Base-by-base conservation (phyloP, 495 filamentous ascomycete genomes). In the Tuber umbilicatum region DNA sequence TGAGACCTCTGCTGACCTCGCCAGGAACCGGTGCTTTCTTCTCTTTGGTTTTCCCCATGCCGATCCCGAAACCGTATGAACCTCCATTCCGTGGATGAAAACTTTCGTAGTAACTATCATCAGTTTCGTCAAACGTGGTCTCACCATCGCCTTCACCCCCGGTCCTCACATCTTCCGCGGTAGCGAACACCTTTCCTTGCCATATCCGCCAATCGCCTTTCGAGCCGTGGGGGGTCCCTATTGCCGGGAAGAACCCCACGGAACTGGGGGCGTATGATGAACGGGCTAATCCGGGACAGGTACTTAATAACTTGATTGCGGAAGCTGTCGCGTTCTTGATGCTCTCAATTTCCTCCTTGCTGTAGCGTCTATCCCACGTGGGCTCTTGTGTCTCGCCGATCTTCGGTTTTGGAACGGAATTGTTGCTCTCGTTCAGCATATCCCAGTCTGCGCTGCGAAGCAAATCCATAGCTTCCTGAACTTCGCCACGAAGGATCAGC, bases 191-290 rank as follows among this genome's bases (percentile, higher is more conserved):
- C 27, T 75, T 68, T 37, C 81, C 82, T 40, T 83, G 82, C 74
- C 79, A 83, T 64, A 83, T 79, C 17, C 82, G 75, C 82, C 82
- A 83, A 38, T 80, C 75, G 0, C 71, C 75, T 1, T 72, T 70
- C 23, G 68, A 76, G 2, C 80, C 81, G 42, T 82, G 78, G 23
- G 39, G 10, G n/a, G 40, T 69, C 35, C 72, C 73, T 1, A 69
- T 42, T 16, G 12, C 41, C 0, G 72, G 71, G 6, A 75, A 74
- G 69, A 81, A 76, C 35, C 76, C 70, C n/a, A 70, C 45, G 39
- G 38, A 45, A 35, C 73, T 75, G 5, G 75, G 71, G 16, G 75
- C 71, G 60, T 81, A 81, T 10, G 75, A 71, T n/a, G 79, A 81
- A 37, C 80, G 73, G 9, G 73, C 80, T 9, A 74, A 21, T 3